Base-by-base conservation (phyloP, 2,329 filamentous ascomycete genomes). In the Alternaria hordeiaustralica region DNA sequence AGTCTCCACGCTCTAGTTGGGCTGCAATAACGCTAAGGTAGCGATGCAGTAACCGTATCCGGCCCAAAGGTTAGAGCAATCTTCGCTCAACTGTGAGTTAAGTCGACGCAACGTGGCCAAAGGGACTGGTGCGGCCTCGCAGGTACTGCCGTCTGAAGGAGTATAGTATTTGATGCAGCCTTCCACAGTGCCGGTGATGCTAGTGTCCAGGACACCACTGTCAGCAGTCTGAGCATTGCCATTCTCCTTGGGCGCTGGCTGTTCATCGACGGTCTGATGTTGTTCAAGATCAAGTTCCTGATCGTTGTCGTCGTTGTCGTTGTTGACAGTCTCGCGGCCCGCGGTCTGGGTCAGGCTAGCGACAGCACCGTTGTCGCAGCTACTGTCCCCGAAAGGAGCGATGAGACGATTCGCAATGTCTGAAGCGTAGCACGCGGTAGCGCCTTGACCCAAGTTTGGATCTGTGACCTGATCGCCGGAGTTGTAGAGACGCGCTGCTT, bases 341-440 rank as follows among this genome's bases (percentile, higher is more conserved):
- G 25, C 21, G 1, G 51, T 55, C 51, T 23, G 25, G 2, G 51
- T 20, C 2, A 56, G 45, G 20, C 30, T 43, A 30, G 63, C 25
- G 45, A 58, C 51, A 49, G 49, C 49, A n/a, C 11, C 15, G 18
- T 36, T 51, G 12, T 51, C 28, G 20, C 49, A 51, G 18, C 12
- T 36, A 11, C 49, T 51, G 3, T 51, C 20, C 9, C 28, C 18
- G 21, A 51, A 51, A 21, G 28, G 49, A 2, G 7, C 41, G 75
- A 75, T 12, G 82, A 81, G 15, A 47, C 83, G 77, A 69, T 85
- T 86, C 51, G 86, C 85, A 65, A 87, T 77, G 65, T 87, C 85
- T 18, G 77, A 81, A 9, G 81, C 78, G 71, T 87, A 87, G 77
- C 84, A 86, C 64, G 81, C 79, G 18, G 84, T 85, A 36, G 72